Evolutionary conservation across 202 grass and related monocot genomes (phyloP), one percentile per base, ranked within the genome.

Genomic region (Panicum virgatum): DNA sequence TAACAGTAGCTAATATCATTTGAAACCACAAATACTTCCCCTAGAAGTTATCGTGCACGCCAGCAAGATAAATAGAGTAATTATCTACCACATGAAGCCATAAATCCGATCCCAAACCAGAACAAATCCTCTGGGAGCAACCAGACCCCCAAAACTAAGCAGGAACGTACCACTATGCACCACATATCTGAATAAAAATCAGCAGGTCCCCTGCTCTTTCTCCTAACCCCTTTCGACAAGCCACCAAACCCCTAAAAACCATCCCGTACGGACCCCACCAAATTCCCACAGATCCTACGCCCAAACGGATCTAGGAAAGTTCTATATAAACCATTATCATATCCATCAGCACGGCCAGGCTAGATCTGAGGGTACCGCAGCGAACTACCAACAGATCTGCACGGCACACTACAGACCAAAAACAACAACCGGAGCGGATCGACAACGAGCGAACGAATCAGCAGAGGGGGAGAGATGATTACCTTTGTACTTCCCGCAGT

Each of bases 401-500:
- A 42, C 37, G 18, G 68, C 46, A 20, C 58, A 44, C 42, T 23
- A 30, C 12, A 25, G 15, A 15, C 12, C 36, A 47, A 47, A 8
- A 40, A 69, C 14, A 56, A 27, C 43, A 85, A 20, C 27, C 44
- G 45, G 37, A 66, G 56, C 62, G 77, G 29, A 77, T 66, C 47
- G 26, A 12, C 45, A 48, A 48, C 25, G 45, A 30, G 38, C 12
- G 15, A 4, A 20, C 20, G 3, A 56, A 22, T n/a, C n/a, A n/a
- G n/a, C n/a, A n/a, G 27, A 20, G 20, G 50, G 6, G 50, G 50
- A 9, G 32, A 64, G 19, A 15, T 9, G 22, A 15, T 13, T 86
- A 91, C 91, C 91, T 62, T 64, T 66, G 81, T 79, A 91, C 82
- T 94, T 91, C 10, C 88, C 86, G 69, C 59, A 46, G 82, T 94